Conservation (phyloP, 164 flowering plant genomes). For the Dillenia turbinata region DNA sequence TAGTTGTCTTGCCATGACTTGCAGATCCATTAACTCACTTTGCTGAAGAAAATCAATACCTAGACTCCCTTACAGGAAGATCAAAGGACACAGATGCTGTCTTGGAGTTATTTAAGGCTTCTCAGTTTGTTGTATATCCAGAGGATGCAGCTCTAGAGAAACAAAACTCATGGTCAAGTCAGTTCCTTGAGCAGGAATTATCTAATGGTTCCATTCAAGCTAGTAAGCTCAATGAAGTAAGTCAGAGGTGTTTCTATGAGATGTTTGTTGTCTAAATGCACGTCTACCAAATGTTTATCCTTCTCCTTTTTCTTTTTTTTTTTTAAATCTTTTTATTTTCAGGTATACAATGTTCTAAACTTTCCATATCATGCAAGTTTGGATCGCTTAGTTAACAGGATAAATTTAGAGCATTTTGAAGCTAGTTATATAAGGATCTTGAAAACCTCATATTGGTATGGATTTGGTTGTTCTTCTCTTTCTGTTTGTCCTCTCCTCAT, state of each 20-base stretch:
- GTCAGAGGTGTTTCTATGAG: slow-evolving; percentile 36
- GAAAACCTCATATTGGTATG: slow-evolving; percentile 47
- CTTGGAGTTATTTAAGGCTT: slow-evolving; percentile 57
- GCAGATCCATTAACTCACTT: slow-evolving; percentile 44
- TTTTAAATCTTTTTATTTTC: slow-evolving; percentile 10
- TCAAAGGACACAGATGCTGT: slow-evolving; percentile 28
- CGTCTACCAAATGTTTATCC: no score
- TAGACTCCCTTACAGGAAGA: slow-evolving; percentile 29
- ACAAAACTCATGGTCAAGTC: slow-evolving; percentile 28
- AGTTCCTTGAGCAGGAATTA: slow-evolving; percentile 27
- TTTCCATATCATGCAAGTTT: slow-evolving; percentile 38
- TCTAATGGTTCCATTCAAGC: slow-evolving; percentile 10
- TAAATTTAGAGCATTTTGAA: slow-evolving; percentile 43
- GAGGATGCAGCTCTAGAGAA: slow-evolving; percentile 36
- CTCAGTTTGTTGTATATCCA: slow-evolving; percentile 44
- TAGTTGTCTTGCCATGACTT: slow-evolving; percentile 6
- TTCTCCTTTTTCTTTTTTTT: neutral
- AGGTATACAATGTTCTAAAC: slow-evolving; percentile 56
- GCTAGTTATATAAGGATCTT: slow-evolving; percentile 22
- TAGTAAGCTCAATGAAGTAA: slow-evolving; percentile 16
- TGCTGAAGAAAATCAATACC: slow-evolving; percentile 24
- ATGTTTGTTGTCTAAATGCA: neutral
- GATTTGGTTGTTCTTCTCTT: neutral
- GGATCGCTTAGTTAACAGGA: slow-evolving; percentile 43
- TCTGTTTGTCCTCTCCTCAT: neutral